Conservation (phyloP, 2,329 filamentous ascomycete genomes). For the Cordyceps pruinosa region DNA sequence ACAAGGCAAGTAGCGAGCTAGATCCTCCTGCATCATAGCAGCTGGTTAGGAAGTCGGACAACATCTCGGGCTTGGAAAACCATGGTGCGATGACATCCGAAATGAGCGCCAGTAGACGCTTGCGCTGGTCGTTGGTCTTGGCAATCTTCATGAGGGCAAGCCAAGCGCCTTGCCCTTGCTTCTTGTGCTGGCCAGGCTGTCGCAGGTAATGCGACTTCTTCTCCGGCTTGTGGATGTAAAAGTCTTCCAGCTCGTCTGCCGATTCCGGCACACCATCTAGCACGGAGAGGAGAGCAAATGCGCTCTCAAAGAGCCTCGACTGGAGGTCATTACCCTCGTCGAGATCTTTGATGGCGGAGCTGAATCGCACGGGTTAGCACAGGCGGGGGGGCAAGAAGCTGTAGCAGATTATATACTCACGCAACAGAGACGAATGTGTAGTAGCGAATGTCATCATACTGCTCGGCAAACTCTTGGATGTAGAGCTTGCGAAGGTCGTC, state of each 20-base stretch:
- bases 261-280: constrained; percentile 66
- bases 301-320: constrained; percentile 43
- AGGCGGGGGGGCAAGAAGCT: constrained; percentile 17
- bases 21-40: constrained; percentile 83
- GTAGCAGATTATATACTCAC: constrained; percentile 40
- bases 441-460: constrained; percentile 78
- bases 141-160: constrained; percentile 63
- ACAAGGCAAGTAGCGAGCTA: constrained; percentile 79
- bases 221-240: constrained; percentile 57
- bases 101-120: constrained; percentile 68
- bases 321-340: constrained; percentile 14
- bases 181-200: constrained; percentile 65
- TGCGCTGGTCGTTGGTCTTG: constrained; percentile 67
- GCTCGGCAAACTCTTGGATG: constrained; percentile 67
- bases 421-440: constrained; percentile 70
- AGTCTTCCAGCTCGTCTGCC: constrained; percentile 59
- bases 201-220: constrained; percentile 61
- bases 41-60: constrained; percentile 96
- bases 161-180: constrained; percentile 81
- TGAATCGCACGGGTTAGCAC: constrained; percentile 13
- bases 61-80: constrained; percentile 79
- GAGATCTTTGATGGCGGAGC: constrained; percentile 22
- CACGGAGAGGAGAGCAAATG: constrained; percentile 55
- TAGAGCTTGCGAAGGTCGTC: constrained; percentile 64
- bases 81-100: constrained; percentile 76